Percentiles rank a stretch among this genome's conserved stretches.
phyloP scores from a whole-genome alignment of 163 green algal species.

The Trebouxia gelatinosa region DNA sequence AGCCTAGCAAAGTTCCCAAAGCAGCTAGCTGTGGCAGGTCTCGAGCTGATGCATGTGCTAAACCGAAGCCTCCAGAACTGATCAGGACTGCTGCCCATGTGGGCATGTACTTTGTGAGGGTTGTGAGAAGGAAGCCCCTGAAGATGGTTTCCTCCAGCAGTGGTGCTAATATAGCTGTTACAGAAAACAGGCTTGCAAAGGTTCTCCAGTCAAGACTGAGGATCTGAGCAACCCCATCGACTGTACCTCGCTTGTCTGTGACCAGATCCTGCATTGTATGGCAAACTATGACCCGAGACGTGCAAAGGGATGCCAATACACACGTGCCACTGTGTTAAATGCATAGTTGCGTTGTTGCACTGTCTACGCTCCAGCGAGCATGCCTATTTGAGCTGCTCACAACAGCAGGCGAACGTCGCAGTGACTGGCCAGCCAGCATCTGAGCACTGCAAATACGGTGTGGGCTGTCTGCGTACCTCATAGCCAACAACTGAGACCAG shows the following conservation, averaged over 20 bases:
- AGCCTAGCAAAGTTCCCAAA: conserved; percentile 73
- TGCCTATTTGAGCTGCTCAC: not conserved
- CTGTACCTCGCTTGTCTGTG: conserved; percentile 55
- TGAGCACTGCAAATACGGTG: too few species aligned
- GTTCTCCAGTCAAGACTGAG: conserved; percentile 67
- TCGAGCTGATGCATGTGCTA: conserved; percentile 74
- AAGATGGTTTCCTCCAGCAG: conserved; percentile 90
- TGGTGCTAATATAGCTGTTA: conserved; percentile 81
- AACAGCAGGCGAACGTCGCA: not conserved
- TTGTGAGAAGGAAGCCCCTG: conserved; percentile 78
- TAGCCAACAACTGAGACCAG: conserved; percentile 52
- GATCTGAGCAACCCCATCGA: conserved; percentile 74
- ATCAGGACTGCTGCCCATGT: conserved; percentile 59
- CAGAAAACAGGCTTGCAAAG: conserved; percentile 69
- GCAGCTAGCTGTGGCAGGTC: conserved; percentile 78
- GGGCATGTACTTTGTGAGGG: conserved; percentile 69
- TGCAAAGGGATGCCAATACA: not conserved
- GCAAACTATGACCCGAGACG: not conserved
- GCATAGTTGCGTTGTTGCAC: too few species aligned
- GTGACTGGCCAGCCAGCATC: not conserved
- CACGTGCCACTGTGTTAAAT: not conserved
- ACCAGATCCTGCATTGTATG: conserved; percentile 15
- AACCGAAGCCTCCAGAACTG: conserved; percentile 71
- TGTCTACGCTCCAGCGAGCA: too few species aligned
- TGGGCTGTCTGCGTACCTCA: too few species aligned